Evolutionary conservation across 2,329 filamentous ascomycete species (phyloP).

Genomic region (Xylariaceae sp.): DNA sequence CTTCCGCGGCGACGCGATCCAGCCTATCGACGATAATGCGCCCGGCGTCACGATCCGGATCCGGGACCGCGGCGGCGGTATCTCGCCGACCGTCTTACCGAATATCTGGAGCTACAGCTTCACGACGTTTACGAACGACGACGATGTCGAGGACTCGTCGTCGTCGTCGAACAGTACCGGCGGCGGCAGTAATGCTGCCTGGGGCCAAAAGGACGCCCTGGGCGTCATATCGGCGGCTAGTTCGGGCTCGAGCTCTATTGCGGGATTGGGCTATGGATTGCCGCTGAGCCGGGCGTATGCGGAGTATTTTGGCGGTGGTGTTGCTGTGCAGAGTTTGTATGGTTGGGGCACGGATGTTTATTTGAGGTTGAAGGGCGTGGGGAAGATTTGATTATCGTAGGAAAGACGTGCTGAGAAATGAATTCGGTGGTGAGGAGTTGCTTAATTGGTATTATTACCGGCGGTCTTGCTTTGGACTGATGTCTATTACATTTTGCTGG

Average conservation of each 20-base stretch:
- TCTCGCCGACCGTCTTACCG: constrained; percentile 73
- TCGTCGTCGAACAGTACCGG: constrained; percentile 39
- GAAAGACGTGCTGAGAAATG: no score
- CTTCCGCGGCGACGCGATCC: constrained; percentile 45
- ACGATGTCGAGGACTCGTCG: constrained; percentile 40
- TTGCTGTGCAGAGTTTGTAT: constrained; percentile 89
- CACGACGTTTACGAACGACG: constrained; percentile 76
- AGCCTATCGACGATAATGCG: constrained; percentile 57
- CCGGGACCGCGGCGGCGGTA: constrained; percentile 90
- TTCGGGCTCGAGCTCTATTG: constrained; percentile 75
- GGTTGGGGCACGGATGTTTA: constrained; percentile 82
- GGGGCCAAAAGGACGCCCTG: constrained; percentile 59
- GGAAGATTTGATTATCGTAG: constrained; percentile 38
- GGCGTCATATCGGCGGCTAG: constrained; percentile 69
- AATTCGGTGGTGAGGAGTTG: no score
- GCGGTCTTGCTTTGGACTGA: no score
- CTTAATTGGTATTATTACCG: no score
- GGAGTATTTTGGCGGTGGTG: constrained; percentile 95
- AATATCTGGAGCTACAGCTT: constrained; percentile 98
- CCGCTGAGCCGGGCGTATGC: constrained; percentile 90
- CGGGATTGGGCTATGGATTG: constrained; percentile 86
- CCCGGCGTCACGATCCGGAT: constrained; percentile 94
- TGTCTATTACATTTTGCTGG: no score
- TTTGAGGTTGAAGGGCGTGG: constrained; percentile 58
- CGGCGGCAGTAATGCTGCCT: constrained; percentile 33